These are phyloP conservation scores for Lichtheimia ramosa DNA, from an alignment of 371 early-diverging fungal genomes.

Conservation along the genomic window DNA sequence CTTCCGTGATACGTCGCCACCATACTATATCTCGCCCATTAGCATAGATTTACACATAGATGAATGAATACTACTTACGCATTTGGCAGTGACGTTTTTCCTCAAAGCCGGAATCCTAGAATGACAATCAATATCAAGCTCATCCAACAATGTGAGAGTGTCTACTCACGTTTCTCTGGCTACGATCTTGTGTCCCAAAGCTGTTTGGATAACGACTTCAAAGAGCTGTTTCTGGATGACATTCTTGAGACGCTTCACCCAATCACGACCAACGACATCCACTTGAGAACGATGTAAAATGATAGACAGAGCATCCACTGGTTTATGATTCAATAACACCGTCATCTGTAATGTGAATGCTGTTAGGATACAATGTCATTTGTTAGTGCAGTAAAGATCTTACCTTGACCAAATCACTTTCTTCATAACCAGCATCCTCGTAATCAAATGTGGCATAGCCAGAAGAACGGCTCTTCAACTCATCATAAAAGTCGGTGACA, in stretches of 20 bases:
- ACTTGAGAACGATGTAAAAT: constrained; percentile 82
- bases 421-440: constrained; percentile 89
- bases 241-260: constrained; percentile 79
- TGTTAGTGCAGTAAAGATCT: constrained; percentile 6
- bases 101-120: constrained; percentile 72
- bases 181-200: constrained; percentile 79
- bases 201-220: constrained; percentile 92
- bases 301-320: constrained; percentile 91
- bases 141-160: neutral
- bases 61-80: constrained; percentile 53
- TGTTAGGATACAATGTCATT: neutral
- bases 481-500: constrained; percentile 92
- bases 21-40: constrained; percentile 56
- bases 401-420: constrained; percentile 91
- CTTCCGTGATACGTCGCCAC: constrained; percentile 91
- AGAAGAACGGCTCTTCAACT: constrained; percentile 86
- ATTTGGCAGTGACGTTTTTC: constrained; percentile 95
- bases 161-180: constrained; percentile 80
- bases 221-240: constrained; percentile 89
- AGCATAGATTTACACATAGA: neutral
- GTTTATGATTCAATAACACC: constrained; percentile 86
- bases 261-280: constrained; percentile 75
- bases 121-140: neutral
- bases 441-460: constrained; percentile 97
- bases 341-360: constrained; percentile 60